phyloP scores from a whole-genome alignment of 2,329 filamentous ascomycete genomes.

The Allantophomopsis cytisporea region DNA sequence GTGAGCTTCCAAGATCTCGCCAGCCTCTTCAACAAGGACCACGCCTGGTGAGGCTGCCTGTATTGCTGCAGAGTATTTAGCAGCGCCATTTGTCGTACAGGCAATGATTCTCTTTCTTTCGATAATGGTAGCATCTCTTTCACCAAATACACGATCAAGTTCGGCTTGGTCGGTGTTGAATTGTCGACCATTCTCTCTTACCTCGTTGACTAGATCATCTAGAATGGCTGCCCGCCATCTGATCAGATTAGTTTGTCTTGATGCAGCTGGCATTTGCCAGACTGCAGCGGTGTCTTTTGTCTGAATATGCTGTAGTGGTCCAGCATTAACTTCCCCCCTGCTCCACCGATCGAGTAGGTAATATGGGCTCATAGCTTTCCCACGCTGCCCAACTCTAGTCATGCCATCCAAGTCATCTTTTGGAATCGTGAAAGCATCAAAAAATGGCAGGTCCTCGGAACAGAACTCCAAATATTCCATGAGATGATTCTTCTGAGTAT shows the following conservation, averaged over 20 bases:
- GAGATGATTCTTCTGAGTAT: conserved; percentile 13
- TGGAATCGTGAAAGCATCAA: conserved; percentile 41
- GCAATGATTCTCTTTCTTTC: conserved; percentile 46
- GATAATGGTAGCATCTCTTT: conserved; percentile 29
- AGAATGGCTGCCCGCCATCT: conserved; percentile 32
- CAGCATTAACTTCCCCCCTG: conserved; percentile 26
- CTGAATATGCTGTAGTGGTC: conserved; percentile 23
- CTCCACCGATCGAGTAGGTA: conserved; percentile 44
- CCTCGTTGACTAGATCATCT: conserved; percentile 31
- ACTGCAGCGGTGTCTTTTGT: conserved; percentile 19
- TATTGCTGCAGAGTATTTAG: conserved; percentile 43
- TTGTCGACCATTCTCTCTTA: conserved; percentile 23
- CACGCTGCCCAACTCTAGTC: conserved; percentile 26
- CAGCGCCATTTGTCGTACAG: conserved; percentile 59
- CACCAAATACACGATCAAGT: conserved; percentile 28
- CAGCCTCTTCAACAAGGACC: conserved; percentile 58
- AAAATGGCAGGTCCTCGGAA: conserved; percentile 33
- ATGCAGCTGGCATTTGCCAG: conserved; percentile 34
- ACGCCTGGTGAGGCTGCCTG: conserved; percentile 40
- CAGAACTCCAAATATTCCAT: conserved; percentile 36
- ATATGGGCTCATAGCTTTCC: conserved; percentile 25
- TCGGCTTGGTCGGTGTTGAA: conserved; percentile 27
- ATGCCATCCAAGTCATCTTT: conserved; percentile 26
- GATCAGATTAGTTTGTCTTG: conserved; percentile 21
- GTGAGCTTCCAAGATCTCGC: conserved; percentile 59